Evolutionary conservation across 2,329 filamentous ascomycete genomes (phyloP), one percentile per base, ranked within the genome.

Genomic region (Alternaria hordeiaustralica): DNA sequence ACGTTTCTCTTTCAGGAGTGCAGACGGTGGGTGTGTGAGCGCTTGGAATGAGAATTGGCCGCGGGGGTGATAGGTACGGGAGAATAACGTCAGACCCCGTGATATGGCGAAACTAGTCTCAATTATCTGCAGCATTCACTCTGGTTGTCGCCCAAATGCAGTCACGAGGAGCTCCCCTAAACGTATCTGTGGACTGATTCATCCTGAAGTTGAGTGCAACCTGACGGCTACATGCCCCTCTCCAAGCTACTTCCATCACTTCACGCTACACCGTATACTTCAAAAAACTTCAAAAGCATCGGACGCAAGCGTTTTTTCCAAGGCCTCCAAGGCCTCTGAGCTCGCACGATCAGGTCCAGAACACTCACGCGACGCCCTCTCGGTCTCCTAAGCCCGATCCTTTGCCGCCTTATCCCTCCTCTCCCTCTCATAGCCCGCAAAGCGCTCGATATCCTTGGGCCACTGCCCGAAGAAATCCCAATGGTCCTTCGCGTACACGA

Each of bases 381-480:
- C 47, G 26, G 47, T 28, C n/a, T 36, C 10, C 49, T 51, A 51
- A 36, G 21, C 46, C 25, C n/a, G 45, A 2, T 30, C 20, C 25
- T 30, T 43, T 0, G 20, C 36, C n/a, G 36, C 33, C 11, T 44
- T 28, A 1, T 26, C 46, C 28, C 6, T 53, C 43, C 55, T 58
- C 12, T 47, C 21, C 15, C 47, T 49, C 28, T 58, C 53, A 53
- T 45, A 46, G 8, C 43, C 30, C 2, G 46, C 51, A 21, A 36
- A 56, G 13, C 28, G 43, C 13, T 12, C 30, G 7, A 59, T 21
- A 10, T 60, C 58, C 15, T 28, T 50, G 2, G 47, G 58, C 30
- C 43, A 68, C 46, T 59, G 55, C 10, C 54, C 46, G 12, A 43
- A 69, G 4, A 20, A 23, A 2, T 68, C 53, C 66, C 70, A 72